Percentiles rank a stretch among this genome's conserved stretches.
Evolutionary conservation across 257 asterid species (phyloP).

Genomic region (Cynanchum wilfordii): DNA sequence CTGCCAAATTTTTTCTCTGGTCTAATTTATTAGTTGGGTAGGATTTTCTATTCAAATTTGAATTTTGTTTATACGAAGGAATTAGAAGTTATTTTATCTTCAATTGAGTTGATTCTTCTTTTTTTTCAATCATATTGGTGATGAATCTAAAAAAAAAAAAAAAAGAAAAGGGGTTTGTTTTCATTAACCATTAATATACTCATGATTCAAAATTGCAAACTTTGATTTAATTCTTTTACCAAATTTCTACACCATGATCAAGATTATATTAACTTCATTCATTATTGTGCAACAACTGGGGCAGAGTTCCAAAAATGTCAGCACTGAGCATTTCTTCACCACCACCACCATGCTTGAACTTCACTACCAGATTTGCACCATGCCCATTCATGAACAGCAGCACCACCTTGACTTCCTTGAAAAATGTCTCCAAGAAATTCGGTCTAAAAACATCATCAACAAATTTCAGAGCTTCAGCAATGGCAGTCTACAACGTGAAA

Average conservation of each 20-base stretch:
- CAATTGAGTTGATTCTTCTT: neutral
- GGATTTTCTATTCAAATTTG: neutral
- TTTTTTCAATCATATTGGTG: too few relatives aligned
- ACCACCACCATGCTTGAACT: slow-evolving; percentile 5
- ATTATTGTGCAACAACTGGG: neutral
- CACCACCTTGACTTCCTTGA: neutral
- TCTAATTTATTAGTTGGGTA: neutral
- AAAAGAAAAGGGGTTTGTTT: too few relatives aligned
- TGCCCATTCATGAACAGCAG: neutral
- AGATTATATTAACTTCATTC: neutral
- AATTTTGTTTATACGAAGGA: neutral
- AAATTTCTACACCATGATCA: neutral
- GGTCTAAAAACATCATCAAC: slow-evolving; percentile 8
- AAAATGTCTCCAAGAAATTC: slow-evolving; percentile 1
- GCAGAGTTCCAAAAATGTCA: neutral
- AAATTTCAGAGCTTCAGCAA: slow-evolving; percentile 8
- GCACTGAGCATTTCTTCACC: neutral
- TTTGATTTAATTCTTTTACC: neutral
- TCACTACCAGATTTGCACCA: neutral
- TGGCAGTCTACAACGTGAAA: slow-evolving; percentile 21
- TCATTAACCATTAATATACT: too few relatives aligned
- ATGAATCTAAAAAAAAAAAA: too few relatives aligned
- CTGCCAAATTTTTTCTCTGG: neutral
- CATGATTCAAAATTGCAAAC: neutral
- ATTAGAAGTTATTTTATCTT: neutral